These are phyloP conservation scores for Begonia fuchsioides DNA, from an alignment of 306 rosid genomes.

Conservation along the genomic window DNA sequence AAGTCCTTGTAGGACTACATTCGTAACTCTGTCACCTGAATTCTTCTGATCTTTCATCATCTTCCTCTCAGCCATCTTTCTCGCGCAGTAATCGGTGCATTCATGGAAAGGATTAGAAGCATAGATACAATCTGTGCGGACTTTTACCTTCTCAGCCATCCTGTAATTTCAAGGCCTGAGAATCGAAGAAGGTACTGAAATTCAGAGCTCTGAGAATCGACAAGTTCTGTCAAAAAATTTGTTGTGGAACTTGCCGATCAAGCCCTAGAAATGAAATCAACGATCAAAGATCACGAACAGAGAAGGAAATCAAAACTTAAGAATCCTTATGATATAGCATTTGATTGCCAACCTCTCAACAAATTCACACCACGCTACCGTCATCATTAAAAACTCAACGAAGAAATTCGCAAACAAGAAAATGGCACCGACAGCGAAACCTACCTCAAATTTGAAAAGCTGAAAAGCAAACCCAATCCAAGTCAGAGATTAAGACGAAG, in stretches of 20 bases:
- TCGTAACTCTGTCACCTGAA: conserved; percentile 15
- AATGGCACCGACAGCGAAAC: no score
- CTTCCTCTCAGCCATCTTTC: conserved; percentile 49
- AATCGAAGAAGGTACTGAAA: background rate
- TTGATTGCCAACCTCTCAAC: no score
- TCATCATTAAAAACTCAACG: no score
- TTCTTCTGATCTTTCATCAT: conserved; percentile 34
- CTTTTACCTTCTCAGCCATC: conserved; percentile 25
- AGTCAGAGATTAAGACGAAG: background rate
- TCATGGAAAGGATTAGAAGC: conserved; percentile 79
- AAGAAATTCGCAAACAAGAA: no score
- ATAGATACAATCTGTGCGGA: conserved; percentile 43
- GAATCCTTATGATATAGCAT: no score
- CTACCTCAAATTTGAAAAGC: background rate
- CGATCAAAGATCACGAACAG: no score
- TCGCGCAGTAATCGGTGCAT: conserved; percentile 57
- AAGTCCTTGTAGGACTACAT: no score
- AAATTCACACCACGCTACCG: no score
- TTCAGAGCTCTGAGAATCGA: no score
- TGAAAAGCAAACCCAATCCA: background rate
- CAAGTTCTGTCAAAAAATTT: no score
- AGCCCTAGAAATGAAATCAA: background rate
- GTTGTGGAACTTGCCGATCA: background rate
- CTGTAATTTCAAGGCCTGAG: conserved; percentile 7
- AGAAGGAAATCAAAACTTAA: no score